phyloP scores from a whole-genome alignment of 1,139 yeast species.

The Suhomyces guaymorum region DNA sequence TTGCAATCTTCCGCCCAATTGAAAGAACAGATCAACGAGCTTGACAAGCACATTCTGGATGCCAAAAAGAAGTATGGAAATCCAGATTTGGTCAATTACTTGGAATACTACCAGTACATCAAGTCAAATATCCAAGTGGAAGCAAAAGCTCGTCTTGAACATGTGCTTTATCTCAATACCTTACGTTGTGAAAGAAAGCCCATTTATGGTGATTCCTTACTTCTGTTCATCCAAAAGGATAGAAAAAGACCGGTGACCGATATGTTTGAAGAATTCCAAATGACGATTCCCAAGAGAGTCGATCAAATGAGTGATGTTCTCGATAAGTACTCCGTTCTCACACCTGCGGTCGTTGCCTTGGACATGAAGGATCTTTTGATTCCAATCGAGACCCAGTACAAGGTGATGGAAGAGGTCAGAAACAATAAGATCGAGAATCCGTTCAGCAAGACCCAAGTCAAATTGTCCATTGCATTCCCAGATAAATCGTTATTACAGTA shows the following conservation, averaged over 20 bases:
- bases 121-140: slow-evolving; percentile 53
- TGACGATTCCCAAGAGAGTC: slow-evolving; percentile 46
- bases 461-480: slow-evolving; percentile 91
- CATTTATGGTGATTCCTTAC: slow-evolving; percentile 51
- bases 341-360: slow-evolving; percentile 81
- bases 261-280: slow-evolving; percentile 33
- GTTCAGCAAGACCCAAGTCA: slow-evolving; percentile 82
- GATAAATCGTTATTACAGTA: slow-evolving; percentile 89
- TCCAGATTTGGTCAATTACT: slow-evolving; percentile 52
- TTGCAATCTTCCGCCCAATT: slow-evolving; percentile 52
- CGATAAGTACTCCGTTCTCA: slow-evolving; percentile 80
- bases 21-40: slow-evolving; percentile 41
- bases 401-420: slow-evolving; percentile 36
- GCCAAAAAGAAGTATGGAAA: slow-evolving; percentile 25
- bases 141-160: slow-evolving; percentile 53
- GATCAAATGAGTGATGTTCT: slow-evolving; percentile 50
- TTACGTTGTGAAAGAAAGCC: slow-evolving; percentile 61
- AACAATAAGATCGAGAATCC: slow-evolving; percentile 53
- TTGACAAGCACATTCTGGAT: slow-evolving; percentile 37
- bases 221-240: slow-evolving; percentile 25
- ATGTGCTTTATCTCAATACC: slow-evolving; percentile 62
- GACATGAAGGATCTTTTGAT: slow-evolving; percentile 67
- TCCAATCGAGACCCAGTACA: slow-evolving; percentile 35
- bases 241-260: slow-evolving; percentile 25
- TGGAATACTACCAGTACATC: slow-evolving; percentile 60